Conservation (phyloP, 257 asterid genomes). For the Nicotiana otophora region DNA sequence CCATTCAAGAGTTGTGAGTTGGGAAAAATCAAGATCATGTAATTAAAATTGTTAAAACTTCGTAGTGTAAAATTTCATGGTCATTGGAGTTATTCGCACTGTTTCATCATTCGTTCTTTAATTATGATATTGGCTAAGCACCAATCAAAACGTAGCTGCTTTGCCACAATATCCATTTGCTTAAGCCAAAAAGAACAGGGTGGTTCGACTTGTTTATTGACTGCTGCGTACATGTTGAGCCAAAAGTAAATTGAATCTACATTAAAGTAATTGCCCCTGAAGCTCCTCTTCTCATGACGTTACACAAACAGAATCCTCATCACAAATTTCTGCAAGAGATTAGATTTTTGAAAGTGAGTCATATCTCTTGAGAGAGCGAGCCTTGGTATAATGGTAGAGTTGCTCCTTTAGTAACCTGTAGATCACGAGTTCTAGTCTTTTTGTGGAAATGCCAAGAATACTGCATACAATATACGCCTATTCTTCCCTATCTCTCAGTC, state of each 20-base stretch:
- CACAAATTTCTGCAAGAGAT: background rate
- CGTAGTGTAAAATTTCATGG: conserved; percentile 7
- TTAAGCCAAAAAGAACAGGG: background rate
- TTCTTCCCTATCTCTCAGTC: background rate
- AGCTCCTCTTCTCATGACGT: background rate
- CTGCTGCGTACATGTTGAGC: background rate
- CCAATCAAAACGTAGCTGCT: background rate
- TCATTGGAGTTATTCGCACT: background rate
- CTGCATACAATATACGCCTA: background rate
- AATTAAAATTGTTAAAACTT: conserved; percentile 10
- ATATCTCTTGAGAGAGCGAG: background rate
- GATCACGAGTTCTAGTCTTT: background rate
- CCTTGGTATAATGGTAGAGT: background rate
- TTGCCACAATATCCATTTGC: background rate
- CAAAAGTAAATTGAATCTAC: background rate
- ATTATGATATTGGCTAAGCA: background rate
- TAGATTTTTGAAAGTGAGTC: background rate
- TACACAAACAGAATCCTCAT: background rate
- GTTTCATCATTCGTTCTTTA: background rate
- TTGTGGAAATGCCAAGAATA: background rate
- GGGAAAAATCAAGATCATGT: background rate
- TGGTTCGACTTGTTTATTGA: background rate
- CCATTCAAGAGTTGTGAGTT: conserved; percentile 1
- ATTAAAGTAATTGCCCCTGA: background rate
- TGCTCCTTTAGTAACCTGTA: background rate